Percentiles rank a stretch among this genome's conserved stretches.
Evolutionary conservation across 169 alveolate genomes (phyloP).

Genomic region (Cryptosporidium bovis): DNA sequence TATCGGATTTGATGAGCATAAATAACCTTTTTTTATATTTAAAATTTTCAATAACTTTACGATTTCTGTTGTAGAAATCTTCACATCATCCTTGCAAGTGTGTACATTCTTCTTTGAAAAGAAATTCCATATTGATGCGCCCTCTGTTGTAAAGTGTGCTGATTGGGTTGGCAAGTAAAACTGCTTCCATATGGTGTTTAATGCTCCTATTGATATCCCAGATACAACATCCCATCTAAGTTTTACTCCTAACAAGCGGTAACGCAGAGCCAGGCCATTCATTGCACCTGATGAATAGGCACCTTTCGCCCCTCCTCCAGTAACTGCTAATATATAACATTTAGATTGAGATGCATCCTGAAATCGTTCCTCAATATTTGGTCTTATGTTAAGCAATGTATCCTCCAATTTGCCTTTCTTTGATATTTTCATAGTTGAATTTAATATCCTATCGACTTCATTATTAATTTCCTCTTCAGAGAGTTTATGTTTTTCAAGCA

Average conservation of each 20-base stretch:
- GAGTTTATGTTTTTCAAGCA: not conserved
- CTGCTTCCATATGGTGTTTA: conserved; percentile 56
- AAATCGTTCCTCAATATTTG: conserved; percentile 7
- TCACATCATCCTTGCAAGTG: conserved; percentile 14
- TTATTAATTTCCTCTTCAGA: not conserved
- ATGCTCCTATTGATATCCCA: conserved; percentile 59
- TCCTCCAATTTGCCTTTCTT: conserved; percentile 11
- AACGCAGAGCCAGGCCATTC: conserved; percentile 24
- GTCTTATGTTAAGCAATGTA: conserved; percentile 28
- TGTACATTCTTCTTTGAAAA: conserved; percentile 52
- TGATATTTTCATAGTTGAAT: not conserved
- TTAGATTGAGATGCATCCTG: conserved; percentile 61
- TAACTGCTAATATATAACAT: conserved; percentile 31
- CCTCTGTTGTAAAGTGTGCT: conserved; percentile 46
- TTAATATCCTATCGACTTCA: not conserved
- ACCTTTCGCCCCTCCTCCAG: conserved; percentile 74
- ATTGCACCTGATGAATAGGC: conserved; percentile 50
- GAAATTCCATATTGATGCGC: conserved; percentile 44
- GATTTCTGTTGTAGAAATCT: conserved; percentile 4
- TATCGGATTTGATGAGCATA: conserved; percentile 63
- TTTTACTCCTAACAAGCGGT: conserved; percentile 45
- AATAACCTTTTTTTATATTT: not conserved
- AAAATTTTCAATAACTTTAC: not conserved
- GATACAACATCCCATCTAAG: conserved; percentile 70
- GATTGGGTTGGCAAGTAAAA: conserved; percentile 26